Evolutionary conservation across 441 rosid species (phyloP), one percentile per base, ranked within the genome.

Genomic region (Eruca vesicaria): DNA sequence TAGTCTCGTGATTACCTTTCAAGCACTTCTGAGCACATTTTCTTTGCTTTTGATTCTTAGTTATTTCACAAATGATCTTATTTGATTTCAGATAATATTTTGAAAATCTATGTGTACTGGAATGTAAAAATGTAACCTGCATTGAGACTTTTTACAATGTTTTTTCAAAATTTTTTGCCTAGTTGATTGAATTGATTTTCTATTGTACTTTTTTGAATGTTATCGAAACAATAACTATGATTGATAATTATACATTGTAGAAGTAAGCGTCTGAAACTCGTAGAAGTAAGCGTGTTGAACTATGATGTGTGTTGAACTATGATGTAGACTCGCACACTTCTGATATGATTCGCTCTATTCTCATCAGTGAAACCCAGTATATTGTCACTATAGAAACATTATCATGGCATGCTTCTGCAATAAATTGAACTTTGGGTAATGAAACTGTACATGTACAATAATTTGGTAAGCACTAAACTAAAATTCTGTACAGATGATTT

Each of bases 1-100:
- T 10, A 43, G 56, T 76, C 79, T 76, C 79, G 6, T 76, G 79
- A 76, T 76, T 76, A 76, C 71, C 69, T 70, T 76, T 76, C 79
- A 76, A 76, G 79, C 79, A 70, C 79, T 76, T 76, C 79, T 70
- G 79, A 76, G 79, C 79, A 66, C 0, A 29, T 29, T 0, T n/a
- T 10, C 2, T 58, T 23, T 58, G 9, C 0, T 32, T 20, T 5
- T 43, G 52, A n/a, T 43, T 8, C 18, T 43, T n/a, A 1, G 18
- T 43, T n/a, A 14, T 43, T 43, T 43, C 52, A 2, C 8, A 3
- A 23, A 23, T 23, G n/a, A 23, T 23, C 26, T 23, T 23, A 43
- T n/a, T 43, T 43, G 8, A n/a, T 43, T 29, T 29, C 32, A 29
- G 15, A 38, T 38, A 36, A 3, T 10, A 11, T 2, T 36, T 36